Conservation (phyloP, 2,329 filamentous ascomycete species). For the Talaromyces atroroseus region DNA sequence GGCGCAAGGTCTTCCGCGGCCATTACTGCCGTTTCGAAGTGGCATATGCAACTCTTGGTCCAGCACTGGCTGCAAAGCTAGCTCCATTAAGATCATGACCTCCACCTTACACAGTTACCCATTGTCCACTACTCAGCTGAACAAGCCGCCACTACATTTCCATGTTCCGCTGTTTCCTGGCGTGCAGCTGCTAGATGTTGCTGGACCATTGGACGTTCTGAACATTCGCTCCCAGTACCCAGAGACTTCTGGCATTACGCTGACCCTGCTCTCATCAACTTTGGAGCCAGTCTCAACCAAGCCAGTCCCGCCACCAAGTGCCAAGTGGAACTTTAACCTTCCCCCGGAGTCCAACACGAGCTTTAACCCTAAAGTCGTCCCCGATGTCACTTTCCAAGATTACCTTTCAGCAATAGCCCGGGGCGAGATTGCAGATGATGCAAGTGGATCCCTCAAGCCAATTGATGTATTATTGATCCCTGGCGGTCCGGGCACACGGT, state of each 20-base stretch:
- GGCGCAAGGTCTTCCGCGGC: background rate
- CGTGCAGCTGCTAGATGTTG: slow-evolving; percentile 6
- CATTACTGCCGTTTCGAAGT: background rate
- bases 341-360: background rate
- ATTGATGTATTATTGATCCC: slow-evolving; percentile 9
- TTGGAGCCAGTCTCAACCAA: slow-evolving; percentile 6
- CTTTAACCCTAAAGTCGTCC: slow-evolving; percentile 3
- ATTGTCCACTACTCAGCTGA: background rate
- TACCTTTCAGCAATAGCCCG: slow-evolving; percentile 1
- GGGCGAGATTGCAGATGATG: slow-evolving; percentile 1
- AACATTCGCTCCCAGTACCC: slow-evolving; percentile 3
- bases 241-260: slow-evolving; percentile 2
- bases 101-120: background rate
- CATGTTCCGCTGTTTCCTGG: slow-evolving; percentile 8
- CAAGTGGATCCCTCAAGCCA: background rate
- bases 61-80: background rate
- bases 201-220: slow-evolving; percentile 6
- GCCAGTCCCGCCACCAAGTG: slow-evolving; percentile 3
- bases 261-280: slow-evolving; percentile 7
- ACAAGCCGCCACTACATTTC: slow-evolving; percentile 6
- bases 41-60: background rate
- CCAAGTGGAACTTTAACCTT: slow-evolving; percentile 6
- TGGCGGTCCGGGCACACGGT: slow-evolving; percentile 4
- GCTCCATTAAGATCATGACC: background rate
- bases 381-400: slow-evolving; percentile 9